Evolutionary conservation across 257 asterid species (phyloP), one percentile per base, ranked within the genome.

Genomic region (Ligustrum vulgare): DNA sequence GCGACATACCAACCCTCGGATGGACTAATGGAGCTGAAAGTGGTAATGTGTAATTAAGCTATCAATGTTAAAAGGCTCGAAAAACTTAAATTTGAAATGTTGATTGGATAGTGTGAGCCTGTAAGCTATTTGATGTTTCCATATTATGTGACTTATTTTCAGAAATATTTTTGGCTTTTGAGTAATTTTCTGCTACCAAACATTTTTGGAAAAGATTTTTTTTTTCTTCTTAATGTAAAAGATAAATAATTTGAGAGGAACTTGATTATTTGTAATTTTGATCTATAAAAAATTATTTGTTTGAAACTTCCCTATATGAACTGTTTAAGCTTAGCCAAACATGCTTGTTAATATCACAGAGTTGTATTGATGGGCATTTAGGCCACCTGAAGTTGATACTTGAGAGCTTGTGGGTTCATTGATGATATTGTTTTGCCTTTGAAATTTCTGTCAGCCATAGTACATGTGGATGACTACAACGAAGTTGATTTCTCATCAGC

Each of bases 1-100:
- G 91, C 97, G 7, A 78, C 89, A 0, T 94, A 94, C 84, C 96
- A 91, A 83, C 98, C 98, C 0, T 77, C 80, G 79, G 98, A 94
- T 77, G 99, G 99, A 71, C 49, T 87, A 35, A 49, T 86, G 87
- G 95, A 85, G 78, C 88, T 91, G 75, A 95, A 95, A 95, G 83
- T 87, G 97, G 98, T 94, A 82, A 75, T 32, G 25, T 34, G 11
- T 15, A 43, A 32, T 56, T 18, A 45, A 43, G 25, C 22, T 49
- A 25, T 11, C 16, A 37, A 8, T 22, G 62, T 11, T 41, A n/a
- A 8, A 20, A n/a, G 22, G 28, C 64, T 56, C 13, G 0, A 4
- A 8, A 6, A 54, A n/a, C 1, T 20, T n/a, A 56, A 56, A 56
- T 20, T 20, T 5, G 2, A 20, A 12, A 56, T 56, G 3, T 56